Conservation (phyloP, 345 rosid species). For the Pseudoturritis turrita region DNA sequence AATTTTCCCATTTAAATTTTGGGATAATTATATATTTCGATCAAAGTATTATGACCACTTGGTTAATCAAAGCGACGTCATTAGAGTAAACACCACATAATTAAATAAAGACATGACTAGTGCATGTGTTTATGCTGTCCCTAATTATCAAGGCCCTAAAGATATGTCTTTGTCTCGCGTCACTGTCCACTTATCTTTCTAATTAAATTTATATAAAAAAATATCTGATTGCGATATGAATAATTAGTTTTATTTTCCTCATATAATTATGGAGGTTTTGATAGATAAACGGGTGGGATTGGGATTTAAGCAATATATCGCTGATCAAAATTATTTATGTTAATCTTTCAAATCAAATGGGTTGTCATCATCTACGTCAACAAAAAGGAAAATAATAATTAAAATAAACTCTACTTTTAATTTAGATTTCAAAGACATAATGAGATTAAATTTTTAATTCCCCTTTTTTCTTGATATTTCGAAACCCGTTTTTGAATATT, state of each 20-base stretch:
- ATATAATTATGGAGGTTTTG: constrained; percentile 1
- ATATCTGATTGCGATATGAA: not conserved
- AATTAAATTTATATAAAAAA: not conserved
- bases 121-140: constrained; percentile 37
- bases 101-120: constrained; percentile 24
- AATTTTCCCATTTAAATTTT: too few species aligned
- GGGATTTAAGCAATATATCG: constrained; percentile 8
- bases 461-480: constrained; percentile 9
- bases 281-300: constrained; percentile 13
- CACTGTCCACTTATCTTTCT: constrained; percentile 31
- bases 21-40: not conserved
- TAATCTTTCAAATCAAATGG: constrained; percentile 29
- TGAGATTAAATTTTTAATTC: constrained; percentile 15
- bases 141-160: constrained; percentile 23
- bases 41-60: constrained; percentile 14
- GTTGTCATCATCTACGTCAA: constrained; percentile 27
- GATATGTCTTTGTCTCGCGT: constrained; percentile 30
- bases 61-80: constrained; percentile 14
- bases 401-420: constrained; percentile 18
- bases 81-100: constrained; percentile 29
- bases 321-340: not conserved
- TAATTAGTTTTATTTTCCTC: constrained; percentile 9
- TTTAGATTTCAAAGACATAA: constrained; percentile 33
- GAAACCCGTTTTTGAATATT: not conserved
- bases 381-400: constrained; percentile 16